phyloP scores from a whole-genome alignment of 495 filamentous ascomycete species.

The Penicillium roqueforti region DNA sequence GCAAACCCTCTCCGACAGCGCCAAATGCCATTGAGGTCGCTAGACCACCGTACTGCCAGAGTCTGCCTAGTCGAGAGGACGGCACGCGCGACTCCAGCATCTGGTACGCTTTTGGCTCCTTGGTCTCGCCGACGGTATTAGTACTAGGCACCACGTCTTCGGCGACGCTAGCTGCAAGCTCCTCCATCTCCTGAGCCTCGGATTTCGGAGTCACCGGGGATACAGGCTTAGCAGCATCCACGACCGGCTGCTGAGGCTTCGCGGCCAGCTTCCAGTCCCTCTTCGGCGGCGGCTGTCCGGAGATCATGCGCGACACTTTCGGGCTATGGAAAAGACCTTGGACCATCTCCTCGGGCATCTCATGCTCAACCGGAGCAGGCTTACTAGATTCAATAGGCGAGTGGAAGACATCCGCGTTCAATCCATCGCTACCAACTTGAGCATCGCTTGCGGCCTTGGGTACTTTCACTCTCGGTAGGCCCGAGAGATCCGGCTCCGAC shows the following conservation, averaged over 20 bases:
- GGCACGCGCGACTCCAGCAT: slow-evolving; percentile 89
- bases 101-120: slow-evolving; percentile 48
- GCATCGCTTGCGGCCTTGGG: slow-evolving; percentile 48
- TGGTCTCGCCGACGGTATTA: slow-evolving; percentile 13
- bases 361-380: slow-evolving; percentile 29
- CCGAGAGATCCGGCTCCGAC: slow-evolving; percentile 46
- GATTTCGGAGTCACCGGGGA: slow-evolving; percentile 5
- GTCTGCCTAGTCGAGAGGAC: slow-evolving; percentile 74
- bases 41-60: slow-evolving; percentile 93
- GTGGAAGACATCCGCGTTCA: slow-evolving; percentile 58
- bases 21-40: slow-evolving; percentile 95
- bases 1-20: slow-evolving; percentile 78
- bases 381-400: slow-evolving; percentile 27
- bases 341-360: slow-evolving; percentile 54
- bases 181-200: slow-evolving; percentile 19
- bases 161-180: slow-evolving; percentile 18
- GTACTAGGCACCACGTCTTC: slow-evolving; percentile 22
- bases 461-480: slow-evolving; percentile 55
- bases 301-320: slow-evolving; percentile 53
- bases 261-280: slow-evolving; percentile 16
- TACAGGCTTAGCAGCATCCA: not conserved
- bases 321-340: slow-evolving; percentile 59
- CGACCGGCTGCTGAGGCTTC: slow-evolving; percentile 1
- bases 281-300: slow-evolving; percentile 23
- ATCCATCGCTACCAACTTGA: slow-evolving; percentile 37